Conservation (phyloP, 192 early-diverging fungal species). For the Linderina pennispora region DNA sequence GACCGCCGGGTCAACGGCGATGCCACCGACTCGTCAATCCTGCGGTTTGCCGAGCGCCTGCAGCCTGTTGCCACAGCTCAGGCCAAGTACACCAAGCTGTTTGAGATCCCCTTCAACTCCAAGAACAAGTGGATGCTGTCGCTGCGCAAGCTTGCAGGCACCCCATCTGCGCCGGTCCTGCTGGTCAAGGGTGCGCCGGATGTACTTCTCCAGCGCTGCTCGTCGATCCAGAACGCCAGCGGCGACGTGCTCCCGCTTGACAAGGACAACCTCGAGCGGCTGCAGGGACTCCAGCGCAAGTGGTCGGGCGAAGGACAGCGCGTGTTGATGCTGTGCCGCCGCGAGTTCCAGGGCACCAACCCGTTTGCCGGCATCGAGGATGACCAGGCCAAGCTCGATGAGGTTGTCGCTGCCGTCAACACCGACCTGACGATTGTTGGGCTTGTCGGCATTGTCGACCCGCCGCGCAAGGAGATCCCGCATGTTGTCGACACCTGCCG, state of each 20-base stretch:
- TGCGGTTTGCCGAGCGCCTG: slow-evolving; percentile 48
- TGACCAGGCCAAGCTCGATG: slow-evolving; percentile 3
- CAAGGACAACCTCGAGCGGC: slow-evolving; percentile 15
- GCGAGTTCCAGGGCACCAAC: too few species aligned
- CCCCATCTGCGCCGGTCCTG: slow-evolving; percentile 7
- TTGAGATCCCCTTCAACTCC: slow-evolving; percentile 59
- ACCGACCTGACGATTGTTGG: slow-evolving; percentile 53
- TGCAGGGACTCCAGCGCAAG: slow-evolving; percentile 32
- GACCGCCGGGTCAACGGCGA: slow-evolving; percentile 50
- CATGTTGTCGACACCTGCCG: slow-evolving; percentile 51
- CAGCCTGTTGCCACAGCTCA: slow-evolving; percentile 1
- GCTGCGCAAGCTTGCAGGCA: slow-evolving; percentile 5
- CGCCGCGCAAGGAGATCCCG: slow-evolving; percentile 62
- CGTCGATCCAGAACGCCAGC: slow-evolving; percentile 24
- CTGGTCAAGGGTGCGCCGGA: slow-evolving; percentile 73
- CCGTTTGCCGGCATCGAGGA: slow-evolving; percentile 1
- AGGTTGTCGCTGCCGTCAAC: neutral
- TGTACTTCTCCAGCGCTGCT: slow-evolving; percentile 50
- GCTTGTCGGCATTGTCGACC: slow-evolving; percentile 67
- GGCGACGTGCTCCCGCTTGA: slow-evolving; percentile 29
- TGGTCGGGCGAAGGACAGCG: slow-evolving; percentile 50
- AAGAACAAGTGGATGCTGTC: slow-evolving; percentile 63
- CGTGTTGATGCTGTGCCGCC: slow-evolving; percentile 31
- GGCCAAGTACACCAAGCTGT: slow-evolving; percentile 6
- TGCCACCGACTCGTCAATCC: slow-evolving; percentile 70